A percentile compares a stretch with the other conserved stretches of the same genome.
phyloP scores from a whole-genome alignment of 306 rosid species.

The Rosa chinensis region DNA sequence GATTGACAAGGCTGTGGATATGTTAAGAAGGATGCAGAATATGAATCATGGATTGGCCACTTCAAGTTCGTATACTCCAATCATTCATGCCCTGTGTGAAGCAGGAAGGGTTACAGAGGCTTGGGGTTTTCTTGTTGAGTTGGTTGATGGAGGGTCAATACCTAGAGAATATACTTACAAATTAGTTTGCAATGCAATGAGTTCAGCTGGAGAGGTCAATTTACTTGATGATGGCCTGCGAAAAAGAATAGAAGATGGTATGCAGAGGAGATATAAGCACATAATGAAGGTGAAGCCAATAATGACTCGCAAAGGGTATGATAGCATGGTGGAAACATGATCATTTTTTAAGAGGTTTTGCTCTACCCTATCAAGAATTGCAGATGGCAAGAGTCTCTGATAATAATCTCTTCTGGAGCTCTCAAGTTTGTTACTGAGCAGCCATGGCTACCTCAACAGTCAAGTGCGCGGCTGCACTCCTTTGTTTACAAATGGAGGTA shows the following conservation, averaged over 20 bases:
- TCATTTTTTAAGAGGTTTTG: not conserved
- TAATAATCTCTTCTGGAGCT: not conserved
- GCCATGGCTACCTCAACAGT: not conserved
- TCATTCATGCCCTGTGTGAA: constrained; percentile 72
- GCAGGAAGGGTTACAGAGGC: constrained; percentile 67
- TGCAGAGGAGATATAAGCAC: constrained; percentile 50
- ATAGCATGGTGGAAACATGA: constrained; percentile 33
- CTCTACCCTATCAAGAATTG: not conserved
- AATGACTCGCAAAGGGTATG: constrained; percentile 66
- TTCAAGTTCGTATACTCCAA: constrained; percentile 76
- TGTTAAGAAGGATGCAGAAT: constrained; percentile 66
- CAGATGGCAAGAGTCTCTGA: not conserved
- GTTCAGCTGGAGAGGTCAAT: constrained; percentile 38
- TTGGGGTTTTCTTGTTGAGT: constrained; percentile 61
- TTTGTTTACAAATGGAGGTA: not conserved
- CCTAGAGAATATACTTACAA: constrained; percentile 85
- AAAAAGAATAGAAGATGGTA: constrained; percentile 53
- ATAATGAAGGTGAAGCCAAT: constrained; percentile 55
- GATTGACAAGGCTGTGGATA: constrained; percentile 67
- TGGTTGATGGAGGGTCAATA: constrained; percentile 60
- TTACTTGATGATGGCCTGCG: constrained; percentile 45
- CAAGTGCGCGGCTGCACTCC: not conserved
- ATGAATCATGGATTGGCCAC: constrained; percentile 53
- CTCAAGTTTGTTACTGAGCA: not conserved
- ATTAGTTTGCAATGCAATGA: constrained; percentile 53